Conservation (phyloP, 2,329 filamentous ascomycete genomes). For the Metarhizium anisopliae region DNA sequence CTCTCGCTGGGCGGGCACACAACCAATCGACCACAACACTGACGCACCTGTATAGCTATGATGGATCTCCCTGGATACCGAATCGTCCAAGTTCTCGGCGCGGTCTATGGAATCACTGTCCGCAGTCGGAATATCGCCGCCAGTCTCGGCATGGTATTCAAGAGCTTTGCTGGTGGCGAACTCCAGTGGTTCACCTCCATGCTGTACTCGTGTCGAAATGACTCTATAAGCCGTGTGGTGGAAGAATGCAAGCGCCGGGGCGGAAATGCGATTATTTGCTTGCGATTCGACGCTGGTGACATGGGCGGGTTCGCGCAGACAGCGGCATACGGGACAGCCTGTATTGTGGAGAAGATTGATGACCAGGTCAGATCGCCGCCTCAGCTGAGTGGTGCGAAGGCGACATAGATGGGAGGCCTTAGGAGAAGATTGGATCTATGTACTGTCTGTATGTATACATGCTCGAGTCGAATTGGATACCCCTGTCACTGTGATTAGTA, state of each 20-base stretch:
- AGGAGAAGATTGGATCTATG: no score
- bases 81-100: constrained; percentile 46
- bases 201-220: constrained; percentile 50
- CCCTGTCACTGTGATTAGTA: no score
- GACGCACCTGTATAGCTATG: constrained; percentile 33
- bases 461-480: no score
- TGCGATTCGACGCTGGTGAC: constrained; percentile 49
- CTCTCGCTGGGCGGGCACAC: not conserved
- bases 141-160: constrained; percentile 44
- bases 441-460: not conserved
- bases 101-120: constrained; percentile 48
- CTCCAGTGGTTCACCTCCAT: constrained; percentile 49
- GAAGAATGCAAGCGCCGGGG: constrained; percentile 47
- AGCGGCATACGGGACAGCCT: constrained; percentile 52
- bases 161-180: constrained; percentile 50
- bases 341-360: constrained; percentile 46
- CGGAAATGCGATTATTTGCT: constrained; percentile 50
- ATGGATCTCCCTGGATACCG: constrained; percentile 54
- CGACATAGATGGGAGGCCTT: not conserved
- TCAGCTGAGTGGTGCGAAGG: constrained; percentile 12
- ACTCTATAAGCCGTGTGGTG: constrained; percentile 46
- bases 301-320: constrained; percentile 48
- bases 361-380: constrained; percentile 16
- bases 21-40: not conserved
- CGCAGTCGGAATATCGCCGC: constrained; percentile 51